A percentile compares a stretch with the other conserved stretches of the same genome.
phyloP scores from a whole-genome alignment of 768 basidiomycete species.

The Myochromella boudieri region DNA sequence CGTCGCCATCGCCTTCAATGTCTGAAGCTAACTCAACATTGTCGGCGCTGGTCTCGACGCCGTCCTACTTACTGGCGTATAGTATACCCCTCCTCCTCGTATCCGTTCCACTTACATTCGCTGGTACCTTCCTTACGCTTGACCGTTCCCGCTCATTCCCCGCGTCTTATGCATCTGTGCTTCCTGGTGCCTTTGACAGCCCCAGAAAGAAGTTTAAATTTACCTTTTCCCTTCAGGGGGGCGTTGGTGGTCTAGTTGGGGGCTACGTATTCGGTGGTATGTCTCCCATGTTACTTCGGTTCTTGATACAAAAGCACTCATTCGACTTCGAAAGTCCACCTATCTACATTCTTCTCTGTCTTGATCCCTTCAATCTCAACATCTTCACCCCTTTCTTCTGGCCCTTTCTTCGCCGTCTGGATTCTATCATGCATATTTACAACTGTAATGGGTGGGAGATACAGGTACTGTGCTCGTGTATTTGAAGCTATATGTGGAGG shows the following conservation, averaged over 20 bases:
- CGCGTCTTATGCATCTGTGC: conserved; percentile 34
- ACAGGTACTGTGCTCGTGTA: conserved; percentile 47
- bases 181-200: conserved; percentile 32
- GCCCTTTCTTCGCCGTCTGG: conserved; percentile 62
- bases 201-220: conserved; percentile 29
- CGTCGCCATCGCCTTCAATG: conserved; percentile 17
- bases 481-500: conserved; percentile 56
- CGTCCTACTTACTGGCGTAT: conserved; percentile 55
- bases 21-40: conserved; percentile 22
- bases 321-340: conserved; percentile 41
- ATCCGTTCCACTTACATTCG: conserved; percentile 57
- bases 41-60: conserved; percentile 44
- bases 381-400: conserved; percentile 41
- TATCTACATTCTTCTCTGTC: conserved; percentile 59
- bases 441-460: conserved; percentile 53
- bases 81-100: conserved; percentile 58
- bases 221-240: conserved; percentile 52
- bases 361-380: conserved; percentile 52
- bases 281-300: conserved; percentile 21
- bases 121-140: conserved; percentile 72
- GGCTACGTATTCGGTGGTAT: conserved; percentile 63
- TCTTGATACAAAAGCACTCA: conserved; percentile 1
- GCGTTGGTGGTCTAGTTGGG: conserved; percentile 57
- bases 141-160: conserved; percentile 68
- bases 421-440: conserved; percentile 49